A percentile compares a stretch with the other conserved stretches of the same genome.
These are phyloP conservation scores for Vaccinium myrtillus DNA, from an alignment of 148 eudicot species.

Conservation along the genomic window DNA sequence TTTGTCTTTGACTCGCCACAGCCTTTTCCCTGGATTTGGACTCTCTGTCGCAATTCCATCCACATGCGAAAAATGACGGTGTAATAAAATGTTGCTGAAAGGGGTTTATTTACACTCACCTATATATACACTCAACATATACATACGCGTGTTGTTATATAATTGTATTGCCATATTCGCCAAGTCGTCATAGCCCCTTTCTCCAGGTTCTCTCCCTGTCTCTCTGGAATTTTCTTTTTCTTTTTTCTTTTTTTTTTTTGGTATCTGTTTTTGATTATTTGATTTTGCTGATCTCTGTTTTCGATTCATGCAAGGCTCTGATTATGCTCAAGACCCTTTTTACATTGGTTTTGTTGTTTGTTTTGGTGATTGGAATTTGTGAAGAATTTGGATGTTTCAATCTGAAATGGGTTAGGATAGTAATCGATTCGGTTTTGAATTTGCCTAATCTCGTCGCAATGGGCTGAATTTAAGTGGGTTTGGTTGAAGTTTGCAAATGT, in stretches of 20 bases:
- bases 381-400: neutral
- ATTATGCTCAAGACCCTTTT: neutral
- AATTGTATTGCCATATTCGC: neutral
- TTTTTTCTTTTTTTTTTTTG: neutral
- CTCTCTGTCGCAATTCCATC: neutral
- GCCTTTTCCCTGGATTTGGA: neutral
- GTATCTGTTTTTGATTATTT: neutral
- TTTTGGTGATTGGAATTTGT: neutral
- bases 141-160: neutral
- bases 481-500: neutral
- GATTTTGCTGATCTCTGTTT: neutral
- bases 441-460: neutral
- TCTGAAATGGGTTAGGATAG: neutral
- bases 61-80: too few relatives aligned
- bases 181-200: neutral
- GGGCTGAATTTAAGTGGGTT: neutral
- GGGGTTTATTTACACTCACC: too few relatives aligned
- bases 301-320: neutral
- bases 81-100: too few relatives aligned
- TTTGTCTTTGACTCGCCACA: neutral
- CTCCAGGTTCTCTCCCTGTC: conserved; percentile 3
- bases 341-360: neutral
- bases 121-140: neutral
- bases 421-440: neutral
- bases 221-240: neutral